These are phyloP conservation scores for Skeletonema marinoi DNA, from an alignment of 108 stramenopile species.

Conservation along the genomic window DNA sequence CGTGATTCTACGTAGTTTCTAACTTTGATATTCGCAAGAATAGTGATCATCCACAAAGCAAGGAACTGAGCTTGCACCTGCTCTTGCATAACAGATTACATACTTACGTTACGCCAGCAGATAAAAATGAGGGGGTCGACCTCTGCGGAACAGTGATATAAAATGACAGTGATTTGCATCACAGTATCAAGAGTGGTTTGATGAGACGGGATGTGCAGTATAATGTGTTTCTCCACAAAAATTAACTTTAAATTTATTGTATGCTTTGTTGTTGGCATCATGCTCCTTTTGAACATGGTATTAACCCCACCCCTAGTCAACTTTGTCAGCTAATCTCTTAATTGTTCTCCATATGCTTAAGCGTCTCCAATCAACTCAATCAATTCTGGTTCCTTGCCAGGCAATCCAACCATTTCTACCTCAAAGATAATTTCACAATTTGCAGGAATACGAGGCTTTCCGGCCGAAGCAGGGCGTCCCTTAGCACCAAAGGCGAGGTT, in stretches of 20 bases:
- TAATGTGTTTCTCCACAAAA: neutral
- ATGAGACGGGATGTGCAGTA: neutral
- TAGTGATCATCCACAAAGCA: neutral
- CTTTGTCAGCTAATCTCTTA: neutral
- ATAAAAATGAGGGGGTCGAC: no score
- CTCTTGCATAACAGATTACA: no score
- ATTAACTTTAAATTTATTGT: neutral
- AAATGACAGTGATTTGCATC: no score
- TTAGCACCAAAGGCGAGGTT: constrained; percentile 83
- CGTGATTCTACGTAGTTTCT: neutral
- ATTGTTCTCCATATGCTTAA: constrained; percentile 18
- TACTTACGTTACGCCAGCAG: no score
- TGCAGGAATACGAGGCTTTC: constrained; percentile 84
- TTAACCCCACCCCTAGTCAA: neutral
- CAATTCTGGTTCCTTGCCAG: constrained; percentile 88
- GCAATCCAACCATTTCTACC: constrained; percentile 90
- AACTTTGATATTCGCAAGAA: neutral
- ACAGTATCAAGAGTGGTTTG: no score
- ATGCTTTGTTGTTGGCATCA: neutral
- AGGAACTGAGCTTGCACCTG: no score
- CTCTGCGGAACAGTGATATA: no score
- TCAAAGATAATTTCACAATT: constrained; percentile 84
- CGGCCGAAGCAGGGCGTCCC: constrained; percentile 87
- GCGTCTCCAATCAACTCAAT: constrained; percentile 89
- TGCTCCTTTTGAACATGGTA: neutral